phyloP scores from a whole-genome alignment of 331 rosid genomes.

The Acacia pycnantha region DNA sequence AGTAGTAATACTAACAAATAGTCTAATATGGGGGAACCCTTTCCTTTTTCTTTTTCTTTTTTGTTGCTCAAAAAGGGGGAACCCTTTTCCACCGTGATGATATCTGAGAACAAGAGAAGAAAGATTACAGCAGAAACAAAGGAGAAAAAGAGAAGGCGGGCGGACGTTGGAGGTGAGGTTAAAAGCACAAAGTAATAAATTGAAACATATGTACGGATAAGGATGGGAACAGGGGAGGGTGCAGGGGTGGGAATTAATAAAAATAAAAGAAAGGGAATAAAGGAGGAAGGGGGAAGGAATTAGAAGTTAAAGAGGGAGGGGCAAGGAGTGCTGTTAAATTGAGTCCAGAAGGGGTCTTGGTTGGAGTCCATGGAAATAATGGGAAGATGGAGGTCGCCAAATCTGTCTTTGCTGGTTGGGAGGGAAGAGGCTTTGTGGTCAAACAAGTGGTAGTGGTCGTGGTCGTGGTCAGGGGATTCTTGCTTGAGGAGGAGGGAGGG shows the following conservation, averaged over 20 bases:
- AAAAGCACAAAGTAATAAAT: neutral
- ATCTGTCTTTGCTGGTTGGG: constrained; percentile 25
- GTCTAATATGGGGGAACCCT: neutral
- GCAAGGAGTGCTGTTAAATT: constrained; percentile 72
- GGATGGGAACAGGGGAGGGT: neutral
- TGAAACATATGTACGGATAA: neutral
- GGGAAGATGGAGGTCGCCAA: constrained; percentile 64
- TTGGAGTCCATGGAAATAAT: constrained; percentile 57
- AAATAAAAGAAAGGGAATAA: no score
- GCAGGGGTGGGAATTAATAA: no score
- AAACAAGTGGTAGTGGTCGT: neutral
- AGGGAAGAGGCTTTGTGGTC: constrained; percentile 8
- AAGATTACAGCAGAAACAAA: neutral
- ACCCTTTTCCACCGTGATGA: neutral
- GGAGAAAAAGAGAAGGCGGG: neutral
- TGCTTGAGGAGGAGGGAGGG: constrained; percentile 33
- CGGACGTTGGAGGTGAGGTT: neutral
- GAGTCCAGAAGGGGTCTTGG: constrained; percentile 77
- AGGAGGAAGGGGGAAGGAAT: neutral
- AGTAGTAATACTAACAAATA: neutral
- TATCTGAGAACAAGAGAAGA: neutral
- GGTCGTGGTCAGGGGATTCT: constrained; percentile 4
- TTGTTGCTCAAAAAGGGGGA: neutral
- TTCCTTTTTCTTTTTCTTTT: no score
- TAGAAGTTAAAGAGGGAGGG: constrained; percentile 44